phyloP scores from a whole-genome alignment of 2,329 filamentous ascomycete species.

The Botrytis elliptica region DNA sequence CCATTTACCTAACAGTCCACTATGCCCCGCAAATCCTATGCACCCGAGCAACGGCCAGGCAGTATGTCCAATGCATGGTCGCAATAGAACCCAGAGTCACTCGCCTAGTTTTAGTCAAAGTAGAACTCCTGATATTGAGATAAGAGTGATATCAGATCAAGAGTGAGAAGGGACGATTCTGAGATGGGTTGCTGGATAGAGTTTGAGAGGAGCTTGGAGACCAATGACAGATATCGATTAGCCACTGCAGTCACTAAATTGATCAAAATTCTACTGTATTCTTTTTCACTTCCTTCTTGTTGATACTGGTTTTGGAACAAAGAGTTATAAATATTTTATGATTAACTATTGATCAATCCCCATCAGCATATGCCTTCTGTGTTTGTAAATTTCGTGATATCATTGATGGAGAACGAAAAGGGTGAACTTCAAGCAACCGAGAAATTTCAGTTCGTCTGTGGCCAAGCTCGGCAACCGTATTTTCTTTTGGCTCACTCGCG shows the following conservation, averaged over 20 bases:
- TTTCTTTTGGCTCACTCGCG: constrained; percentile 19
- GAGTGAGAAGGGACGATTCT: not conserved
- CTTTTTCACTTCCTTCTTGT: not conserved
- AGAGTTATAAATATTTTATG: not conserved
- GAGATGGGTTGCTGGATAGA: not conserved
- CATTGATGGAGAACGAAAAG: not conserved
- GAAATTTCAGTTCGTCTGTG: constrained; percentile 36
- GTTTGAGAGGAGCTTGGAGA: not conserved
- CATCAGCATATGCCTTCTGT: not conserved
- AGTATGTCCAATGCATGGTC: constrained; percentile 45
- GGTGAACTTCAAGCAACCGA: constrained; percentile 22
- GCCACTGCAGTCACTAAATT: not conserved
- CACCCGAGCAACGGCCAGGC: constrained; percentile 42
- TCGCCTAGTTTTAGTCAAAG: not conserved
- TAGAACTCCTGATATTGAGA: constrained; percentile 25
- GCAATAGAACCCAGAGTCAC: constrained; percentile 26
- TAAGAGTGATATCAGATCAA: constrained; percentile 2
- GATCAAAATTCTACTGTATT: not conserved
- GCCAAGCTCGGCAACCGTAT: constrained; percentile 20
- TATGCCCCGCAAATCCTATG: constrained; percentile 45
- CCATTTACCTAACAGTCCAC: constrained; percentile 44
- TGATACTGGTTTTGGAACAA: not conserved
- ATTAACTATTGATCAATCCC: not conserved
- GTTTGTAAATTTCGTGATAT: not conserved
- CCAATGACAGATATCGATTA: not conserved